Evolutionary conservation across 306 rosid species (phyloP).

Genomic region (Citrullus colocynthis): DNA sequence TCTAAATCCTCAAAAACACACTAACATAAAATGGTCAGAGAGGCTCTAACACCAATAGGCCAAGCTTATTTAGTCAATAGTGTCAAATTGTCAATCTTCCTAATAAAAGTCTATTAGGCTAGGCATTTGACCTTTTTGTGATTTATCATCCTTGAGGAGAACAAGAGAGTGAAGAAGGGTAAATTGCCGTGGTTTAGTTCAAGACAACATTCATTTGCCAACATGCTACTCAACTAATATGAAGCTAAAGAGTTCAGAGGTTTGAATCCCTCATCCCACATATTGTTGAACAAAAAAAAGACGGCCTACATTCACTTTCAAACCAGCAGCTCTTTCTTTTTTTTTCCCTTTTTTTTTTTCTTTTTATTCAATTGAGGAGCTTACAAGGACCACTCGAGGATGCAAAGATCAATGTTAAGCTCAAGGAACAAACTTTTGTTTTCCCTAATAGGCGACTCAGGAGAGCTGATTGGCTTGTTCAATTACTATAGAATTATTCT

Average conservation of each 20-base stretch:
- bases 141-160: background rate
- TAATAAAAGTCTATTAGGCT: background rate
- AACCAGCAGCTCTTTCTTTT: background rate
- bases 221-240: too few species aligned
- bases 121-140: background rate
- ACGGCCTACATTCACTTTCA: background rate
- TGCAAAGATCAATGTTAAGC: background rate
- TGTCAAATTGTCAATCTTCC: background rate
- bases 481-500: background rate
- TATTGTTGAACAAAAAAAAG: background rate
- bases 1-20: background rate
- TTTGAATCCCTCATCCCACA: too few species aligned
- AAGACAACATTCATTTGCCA: too few species aligned
- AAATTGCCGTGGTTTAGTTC: background rate
- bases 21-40: background rate
- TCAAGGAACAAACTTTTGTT: background rate
- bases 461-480: background rate
- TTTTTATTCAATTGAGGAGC: background rate
- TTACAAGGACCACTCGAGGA: background rate
- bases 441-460: background rate
- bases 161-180: background rate
- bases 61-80: background rate
- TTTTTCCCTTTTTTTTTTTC: too few species aligned
- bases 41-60: background rate
- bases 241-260: too few species aligned